These are phyloP conservation scores for Solanum peruvianum DNA, from an alignment of 257 asterid genomes.

Conservation along the genomic window DNA sequence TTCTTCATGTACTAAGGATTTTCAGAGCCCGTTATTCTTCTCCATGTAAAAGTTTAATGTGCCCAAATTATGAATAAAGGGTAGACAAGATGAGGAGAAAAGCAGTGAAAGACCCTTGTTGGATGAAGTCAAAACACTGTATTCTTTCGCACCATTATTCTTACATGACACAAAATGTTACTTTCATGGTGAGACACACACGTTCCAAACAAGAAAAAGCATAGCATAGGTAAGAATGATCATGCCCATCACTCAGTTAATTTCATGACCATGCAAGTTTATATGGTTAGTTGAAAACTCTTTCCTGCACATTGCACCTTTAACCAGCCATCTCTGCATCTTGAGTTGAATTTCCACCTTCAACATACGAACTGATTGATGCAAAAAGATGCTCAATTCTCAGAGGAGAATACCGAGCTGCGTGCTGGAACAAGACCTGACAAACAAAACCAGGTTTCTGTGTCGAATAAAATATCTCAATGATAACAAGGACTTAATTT, in stretches of 20 bases:
- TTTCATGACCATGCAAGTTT: not conserved
- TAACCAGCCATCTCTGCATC: conserved; percentile 68
- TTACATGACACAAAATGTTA: not conserved
- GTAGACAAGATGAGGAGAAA: not conserved
- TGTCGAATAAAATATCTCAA: not conserved
- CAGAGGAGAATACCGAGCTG: conserved; percentile 70
- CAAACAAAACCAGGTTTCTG: not conserved
- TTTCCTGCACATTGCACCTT: not conserved
- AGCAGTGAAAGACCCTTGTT: not conserved
- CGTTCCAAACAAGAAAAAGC: not conserved
- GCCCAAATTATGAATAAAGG: not conserved
- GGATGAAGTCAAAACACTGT: not conserved
- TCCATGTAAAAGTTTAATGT: not conserved
- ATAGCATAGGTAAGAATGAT: not conserved
- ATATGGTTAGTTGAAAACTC: not conserved
- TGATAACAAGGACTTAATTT: not conserved
- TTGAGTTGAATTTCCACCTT: conserved; percentile 12
- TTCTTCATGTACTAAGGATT: not conserved
- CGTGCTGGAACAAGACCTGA: conserved; percentile 82
- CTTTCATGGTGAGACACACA: not conserved
- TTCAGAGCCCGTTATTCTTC: no score
- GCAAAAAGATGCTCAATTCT: conserved; percentile 62
- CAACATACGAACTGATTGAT: conserved; percentile 25
- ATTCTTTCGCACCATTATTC: not conserved
- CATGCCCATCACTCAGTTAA: not conserved